A percentile compares a stretch with the other conserved stretches of the same genome.
These are phyloP conservation scores for Saturnispora serradocipensis DNA, from an alignment of 805 yeast genomes.

Conservation along the genomic window DNA sequence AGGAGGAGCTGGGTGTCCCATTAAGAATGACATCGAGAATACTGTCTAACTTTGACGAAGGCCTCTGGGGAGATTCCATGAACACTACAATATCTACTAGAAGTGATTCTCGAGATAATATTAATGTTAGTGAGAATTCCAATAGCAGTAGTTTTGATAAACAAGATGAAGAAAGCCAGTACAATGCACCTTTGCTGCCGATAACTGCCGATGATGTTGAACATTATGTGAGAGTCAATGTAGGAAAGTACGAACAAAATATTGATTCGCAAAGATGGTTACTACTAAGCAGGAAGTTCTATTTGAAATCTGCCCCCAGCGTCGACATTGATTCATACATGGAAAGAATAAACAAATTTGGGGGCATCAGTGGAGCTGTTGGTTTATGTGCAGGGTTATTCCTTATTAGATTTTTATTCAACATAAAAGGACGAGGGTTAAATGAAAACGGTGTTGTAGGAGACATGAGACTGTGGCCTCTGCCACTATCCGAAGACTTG, in stretches of 20 bases:
- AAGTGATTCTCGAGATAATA: background rate
- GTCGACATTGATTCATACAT: slow-evolving; percentile 22
- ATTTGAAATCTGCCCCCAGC: slow-evolving; percentile 25
- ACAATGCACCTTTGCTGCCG: background rate
- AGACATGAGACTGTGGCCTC: slow-evolving; percentile 5
- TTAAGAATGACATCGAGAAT: slow-evolving; percentile 20
- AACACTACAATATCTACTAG: background rate
- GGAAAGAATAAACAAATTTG: slow-evolving; percentile 25
- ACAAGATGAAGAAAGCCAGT: background rate
- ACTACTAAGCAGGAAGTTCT: slow-evolving; percentile 20
- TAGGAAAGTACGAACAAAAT: slow-evolving; percentile 13
- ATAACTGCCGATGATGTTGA: slow-evolving; percentile 7
- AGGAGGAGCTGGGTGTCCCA: slow-evolving; percentile 25
- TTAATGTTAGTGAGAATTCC: background rate
- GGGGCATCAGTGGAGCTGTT: slow-evolving; percentile 25
- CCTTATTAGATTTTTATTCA: slow-evolving; percentile 24
- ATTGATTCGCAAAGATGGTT: slow-evolving; percentile 10
- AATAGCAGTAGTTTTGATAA: background rate
- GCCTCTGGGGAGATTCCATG: slow-evolving; percentile 1
- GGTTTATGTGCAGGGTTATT: slow-evolving; percentile 26
- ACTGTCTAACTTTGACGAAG: slow-evolving; percentile 23
- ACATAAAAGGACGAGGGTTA: slow-evolving; percentile 15
- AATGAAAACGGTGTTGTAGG: slow-evolving; percentile 1
- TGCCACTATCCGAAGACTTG: background rate
- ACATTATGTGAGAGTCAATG: slow-evolving; percentile 1